Percentiles rank a stretch among this genome's conserved stretches.
These are phyloP conservation scores for Rhytidiadelphus loreus DNA, from an alignment of 225 moss, liverwort and hornwort genomes.

Conservation along the genomic window DNA sequence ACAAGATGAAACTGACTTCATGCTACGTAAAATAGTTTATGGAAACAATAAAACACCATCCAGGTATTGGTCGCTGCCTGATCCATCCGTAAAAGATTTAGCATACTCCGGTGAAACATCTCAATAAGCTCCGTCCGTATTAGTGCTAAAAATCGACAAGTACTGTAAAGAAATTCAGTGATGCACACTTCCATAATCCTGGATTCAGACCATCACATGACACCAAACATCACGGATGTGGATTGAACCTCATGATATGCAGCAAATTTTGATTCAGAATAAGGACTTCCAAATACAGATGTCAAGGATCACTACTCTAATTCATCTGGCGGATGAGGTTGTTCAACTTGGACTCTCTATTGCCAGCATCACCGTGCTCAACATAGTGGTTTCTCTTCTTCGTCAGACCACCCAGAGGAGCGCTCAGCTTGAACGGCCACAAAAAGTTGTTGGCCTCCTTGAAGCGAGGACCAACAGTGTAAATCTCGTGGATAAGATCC, in stretches of 20 bases:
- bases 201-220: neutral
- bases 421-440: constrained; percentile 52
- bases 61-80: neutral
- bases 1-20: neutral
- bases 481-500: constrained; percentile 45
- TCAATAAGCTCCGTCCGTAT: too few species aligned
- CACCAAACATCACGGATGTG: neutral
- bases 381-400: constrained; percentile 39
- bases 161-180: neutral
- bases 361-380: constrained; percentile 43
- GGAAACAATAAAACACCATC: neutral
- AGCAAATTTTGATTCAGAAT: neutral
- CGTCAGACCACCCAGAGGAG: constrained; percentile 29
- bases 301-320: neutral
- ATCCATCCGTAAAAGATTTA: neutral
- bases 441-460: constrained; percentile 54
- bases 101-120: neutral
- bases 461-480: constrained; percentile 37
- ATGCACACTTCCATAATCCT: neutral
- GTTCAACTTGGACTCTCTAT: constrained; percentile 46
- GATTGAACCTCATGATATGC: neutral
- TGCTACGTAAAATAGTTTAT: neutral
- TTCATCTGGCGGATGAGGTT: constrained; percentile 47
- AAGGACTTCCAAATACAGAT: neutral
- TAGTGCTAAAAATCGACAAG: neutral